Evolutionary conservation across 768 basidiomycete genomes (phyloP), one percentile per base, ranked within the genome.

Genomic region (Podaxis sp.): DNA sequence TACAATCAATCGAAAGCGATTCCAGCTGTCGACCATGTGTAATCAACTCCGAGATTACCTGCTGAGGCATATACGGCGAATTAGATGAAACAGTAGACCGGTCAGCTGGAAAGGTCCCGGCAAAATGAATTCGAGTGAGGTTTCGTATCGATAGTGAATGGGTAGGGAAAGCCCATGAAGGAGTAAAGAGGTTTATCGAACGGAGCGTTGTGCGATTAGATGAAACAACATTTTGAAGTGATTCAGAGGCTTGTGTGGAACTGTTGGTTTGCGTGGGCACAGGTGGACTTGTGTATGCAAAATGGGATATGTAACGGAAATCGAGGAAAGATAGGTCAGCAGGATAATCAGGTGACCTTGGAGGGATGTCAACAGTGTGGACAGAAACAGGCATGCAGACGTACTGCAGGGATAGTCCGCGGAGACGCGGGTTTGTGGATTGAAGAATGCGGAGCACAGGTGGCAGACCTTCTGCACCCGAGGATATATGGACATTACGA

Each of bases 11-110:
- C 58, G 78, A 77, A 32, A 90, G 75, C 0, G 77, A 80, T 68
- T 90, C 87, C 18, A 90, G 75, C 66, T 89, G 88, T 18, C 81
- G 77, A 2, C 87, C 88, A 62, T 85, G 76, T 1, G 72, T 69
- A 16, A 91, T 77, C 51, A 91, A 81, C 57, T 87, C 85, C 5
- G 80, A 75, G 63, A 90, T 79, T 1, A 79, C 77, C 27, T 82
- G 77, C 0, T 77, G 75, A 51, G 79, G 52, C 14, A 66, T 62
- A 13, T 55, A 58, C 0, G 61, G 47, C 48, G 61, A 63, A 55
- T 35, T 53, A 66, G 87, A 77, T 48, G 59, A n/a, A 18, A 2
- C 13, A 23, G 42, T 11, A 37, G 59, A 18, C 18, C 54, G 59
- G 35, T 10, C 79, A 1, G 73, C 63, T 0, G 82, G 79, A 68